phyloP scores from a whole-genome alignment of 2,329 filamentous ascomycete genomes.

The Trichoderma breve region DNA sequence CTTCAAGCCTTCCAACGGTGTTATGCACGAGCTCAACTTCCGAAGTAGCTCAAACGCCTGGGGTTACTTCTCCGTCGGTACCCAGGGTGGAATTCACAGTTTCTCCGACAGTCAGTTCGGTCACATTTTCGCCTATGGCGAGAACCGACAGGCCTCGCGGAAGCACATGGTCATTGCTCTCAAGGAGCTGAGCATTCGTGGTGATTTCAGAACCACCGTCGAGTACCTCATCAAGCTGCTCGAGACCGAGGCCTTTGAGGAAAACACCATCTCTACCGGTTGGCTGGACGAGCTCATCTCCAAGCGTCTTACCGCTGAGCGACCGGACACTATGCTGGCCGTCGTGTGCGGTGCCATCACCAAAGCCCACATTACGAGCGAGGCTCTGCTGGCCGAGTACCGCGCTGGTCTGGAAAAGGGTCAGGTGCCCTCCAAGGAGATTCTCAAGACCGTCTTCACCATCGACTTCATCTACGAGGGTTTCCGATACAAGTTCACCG shows the following conservation, averaged over 20 bases:
- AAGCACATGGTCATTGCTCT: constrained; percentile 99
- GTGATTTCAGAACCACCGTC: constrained; percentile 97
- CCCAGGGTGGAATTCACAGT: constrained; percentile 94
- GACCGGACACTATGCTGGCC: constrained; percentile 90
- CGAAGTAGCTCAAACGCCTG: constrained; percentile 97
- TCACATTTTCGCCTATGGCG: constrained; percentile 98
- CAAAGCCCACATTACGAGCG: constrained; percentile 92
- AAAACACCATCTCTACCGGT: constrained; percentile 98
- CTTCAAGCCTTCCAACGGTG: constrained; percentile 98
- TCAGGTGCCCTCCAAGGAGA: constrained; percentile 93
- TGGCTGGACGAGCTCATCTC: constrained; percentile 99
- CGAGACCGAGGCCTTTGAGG: constrained; percentile 96
- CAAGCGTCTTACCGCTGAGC: constrained; percentile 93
- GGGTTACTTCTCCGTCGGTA: constrained; percentile 99
- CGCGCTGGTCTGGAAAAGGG: constrained; percentile 88
- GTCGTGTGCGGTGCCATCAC: constrained; percentile 92
- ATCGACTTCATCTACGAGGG: constrained; percentile 99
- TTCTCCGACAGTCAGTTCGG: constrained; percentile 99
- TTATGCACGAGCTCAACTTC: constrained; percentile 99
- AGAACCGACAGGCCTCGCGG: constrained; percentile 91
- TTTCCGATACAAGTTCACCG: constrained; percentile 95
- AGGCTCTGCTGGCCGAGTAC: constrained; percentile 84
- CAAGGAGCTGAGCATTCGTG: constrained; percentile 98
- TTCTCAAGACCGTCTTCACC: constrained; percentile 95
- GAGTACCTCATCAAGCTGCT: constrained; percentile 99